Conservation (phyloP, 257 asterid genomes). For the Cynanchum wilfordii region DNA sequence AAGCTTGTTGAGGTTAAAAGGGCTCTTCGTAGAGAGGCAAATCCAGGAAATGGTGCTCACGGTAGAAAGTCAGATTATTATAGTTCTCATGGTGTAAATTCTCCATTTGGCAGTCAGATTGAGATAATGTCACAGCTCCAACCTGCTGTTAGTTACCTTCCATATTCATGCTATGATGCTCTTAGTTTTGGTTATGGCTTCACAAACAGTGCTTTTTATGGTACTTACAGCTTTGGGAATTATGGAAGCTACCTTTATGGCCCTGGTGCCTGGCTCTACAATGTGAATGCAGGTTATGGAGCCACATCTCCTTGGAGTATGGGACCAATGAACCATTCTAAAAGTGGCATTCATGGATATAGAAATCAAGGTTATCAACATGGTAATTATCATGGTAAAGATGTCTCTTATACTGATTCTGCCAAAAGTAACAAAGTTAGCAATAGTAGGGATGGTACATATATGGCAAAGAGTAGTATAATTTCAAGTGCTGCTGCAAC, state of each 20-base stretch:
- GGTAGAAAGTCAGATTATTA: slow-evolving; percentile 8
- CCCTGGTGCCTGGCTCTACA: slow-evolving; percentile 9
- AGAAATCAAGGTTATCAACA: slow-evolving; percentile 5
- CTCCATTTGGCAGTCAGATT: slow-evolving; percentile 2
- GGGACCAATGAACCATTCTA: slow-evolving; percentile 1
- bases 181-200: slow-evolving; percentile 6
- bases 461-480: slow-evolving; percentile 7
- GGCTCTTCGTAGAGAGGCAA: slow-evolving; percentile 40
- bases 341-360: not conserved
- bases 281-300: slow-evolving; percentile 12
- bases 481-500: slow-evolving; percentile 14
- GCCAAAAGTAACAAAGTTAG: slow-evolving; percentile 3
- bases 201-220: not conserved
- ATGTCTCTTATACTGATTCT: slow-evolving; percentile 7
- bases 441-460: not conserved
- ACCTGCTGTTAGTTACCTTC: slow-evolving; percentile 10
- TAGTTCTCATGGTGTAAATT: not conserved
- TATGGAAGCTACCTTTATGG: not conserved
- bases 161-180: slow-evolving; percentile 11
- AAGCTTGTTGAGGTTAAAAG: slow-evolving; percentile 43
- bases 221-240: slow-evolving; percentile 7
- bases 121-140: slow-evolving; percentile 5
- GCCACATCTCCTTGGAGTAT: slow-evolving; percentile 5
- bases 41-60: slow-evolving; percentile 23
- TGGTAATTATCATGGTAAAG: not conserved